A percentile compares a stretch with the other conserved stretches of the same genome.
Conservation (phyloP, 2,329 filamentous ascomycete genomes). For the Aaosphaeria arxii region DNA sequence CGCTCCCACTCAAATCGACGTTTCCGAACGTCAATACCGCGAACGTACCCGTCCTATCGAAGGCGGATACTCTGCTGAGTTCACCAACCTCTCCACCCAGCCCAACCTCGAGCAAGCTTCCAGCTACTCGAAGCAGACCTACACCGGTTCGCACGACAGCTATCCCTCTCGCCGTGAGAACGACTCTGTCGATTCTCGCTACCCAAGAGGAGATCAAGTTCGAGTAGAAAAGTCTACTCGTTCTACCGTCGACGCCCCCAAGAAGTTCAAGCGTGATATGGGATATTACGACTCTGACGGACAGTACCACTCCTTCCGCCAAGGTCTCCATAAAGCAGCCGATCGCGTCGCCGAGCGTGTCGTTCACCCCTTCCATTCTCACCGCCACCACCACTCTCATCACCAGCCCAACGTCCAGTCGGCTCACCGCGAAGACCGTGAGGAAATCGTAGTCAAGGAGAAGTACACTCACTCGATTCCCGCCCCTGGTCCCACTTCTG, state of each 20-base stretch:
- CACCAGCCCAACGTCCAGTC: conserved; percentile 33
- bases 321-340: conserved; percentile 65
- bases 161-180: conserved; percentile 33
- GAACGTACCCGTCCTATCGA: conserved; percentile 56
- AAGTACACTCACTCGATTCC: conserved; percentile 30
- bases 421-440: conserved; percentile 25
- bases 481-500: conserved; percentile 25
- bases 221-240: conserved; percentile 49
- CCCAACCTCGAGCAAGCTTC: conserved; percentile 39
- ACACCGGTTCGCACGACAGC: conserved; percentile 40
- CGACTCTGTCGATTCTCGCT: conserved; percentile 36
- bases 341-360: conserved; percentile 64
- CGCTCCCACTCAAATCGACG: conserved; percentile 58
- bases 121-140: conserved; percentile 36
- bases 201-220: conserved; percentile 43
- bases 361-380: conserved; percentile 60
- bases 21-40: conserved; percentile 62
- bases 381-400: conserved; percentile 48
- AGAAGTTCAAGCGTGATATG: conserved; percentile 60
- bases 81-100: conserved; percentile 34
- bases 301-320: conserved; percentile 72
- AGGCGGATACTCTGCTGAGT: conserved; percentile 45
- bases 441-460: conserved; percentile 51
- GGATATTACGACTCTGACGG: conserved; percentile 79
- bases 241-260: conserved; percentile 52